These are phyloP conservation scores for Orbilia blumenaviensis DNA, from an alignment of 2,329 filamentous ascomycete species.

Conservation along the genomic window DNA sequence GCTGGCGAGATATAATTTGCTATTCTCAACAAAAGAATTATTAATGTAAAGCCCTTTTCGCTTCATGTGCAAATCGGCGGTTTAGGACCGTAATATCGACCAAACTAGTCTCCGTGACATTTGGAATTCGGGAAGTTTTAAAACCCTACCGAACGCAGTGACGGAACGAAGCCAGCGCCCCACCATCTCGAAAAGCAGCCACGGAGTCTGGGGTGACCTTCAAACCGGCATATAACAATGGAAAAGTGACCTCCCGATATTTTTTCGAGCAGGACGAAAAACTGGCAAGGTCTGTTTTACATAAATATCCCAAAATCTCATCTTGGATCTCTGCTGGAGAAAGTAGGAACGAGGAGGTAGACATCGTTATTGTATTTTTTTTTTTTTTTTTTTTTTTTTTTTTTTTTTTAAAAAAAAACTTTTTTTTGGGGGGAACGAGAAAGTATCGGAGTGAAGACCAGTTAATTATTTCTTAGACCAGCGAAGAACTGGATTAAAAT, in stretches of 20 bases:
- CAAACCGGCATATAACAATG: not conserved
- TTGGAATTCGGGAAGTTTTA: too few relatives aligned
- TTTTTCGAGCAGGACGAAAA: not conserved
- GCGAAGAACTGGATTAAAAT: too few relatives aligned
- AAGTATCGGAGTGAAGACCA: too few relatives aligned
- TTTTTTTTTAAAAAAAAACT: too few relatives aligned
- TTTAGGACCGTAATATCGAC: too few relatives aligned
- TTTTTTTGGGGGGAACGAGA: too few relatives aligned
- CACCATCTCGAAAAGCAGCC: not conserved
- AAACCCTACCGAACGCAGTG: not conserved
- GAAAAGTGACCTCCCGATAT: not conserved
- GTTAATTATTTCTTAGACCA: too few relatives aligned
- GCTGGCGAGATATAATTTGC: not conserved
- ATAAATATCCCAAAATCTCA: not conserved
- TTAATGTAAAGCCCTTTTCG: too few relatives aligned
- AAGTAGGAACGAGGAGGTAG: not conserved
- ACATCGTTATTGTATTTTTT: not conserved
- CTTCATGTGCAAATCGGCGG: too few relatives aligned
- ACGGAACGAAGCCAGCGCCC: not conserved
- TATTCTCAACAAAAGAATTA: too few relatives aligned
- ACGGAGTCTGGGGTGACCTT: not conserved
- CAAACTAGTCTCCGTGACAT: too few relatives aligned
- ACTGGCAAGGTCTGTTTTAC: not conserved
- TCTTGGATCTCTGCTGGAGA: not conserved
- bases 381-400: too few relatives aligned